Base-by-base conservation (phyloP, 345 rosid species). In the Acer negundo region DNA sequence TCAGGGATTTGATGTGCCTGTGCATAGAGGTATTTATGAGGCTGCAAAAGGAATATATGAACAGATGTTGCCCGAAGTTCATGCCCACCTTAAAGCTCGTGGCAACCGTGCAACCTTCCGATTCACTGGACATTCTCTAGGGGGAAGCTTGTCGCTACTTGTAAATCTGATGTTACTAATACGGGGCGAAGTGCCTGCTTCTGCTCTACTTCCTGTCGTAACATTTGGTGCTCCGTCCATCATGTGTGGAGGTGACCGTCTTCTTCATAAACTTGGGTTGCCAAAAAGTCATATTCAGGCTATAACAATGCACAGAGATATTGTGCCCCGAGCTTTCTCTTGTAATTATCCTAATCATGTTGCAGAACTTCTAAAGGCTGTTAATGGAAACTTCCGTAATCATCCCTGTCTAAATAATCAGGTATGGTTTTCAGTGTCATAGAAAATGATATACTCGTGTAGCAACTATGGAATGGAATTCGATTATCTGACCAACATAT, bases 1-100 rank as follows among this genome's bases (percentile, higher is more conserved):
- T 63, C 83, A 93, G 96, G 97, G 94, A 28, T 74, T 92, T 70
- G 94, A 91, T 84, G 90, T 90, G 55, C 88, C 74, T 78, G 97
- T 92, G 78, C 99, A 96, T 69, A 89, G 98, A 87, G 99, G 99
- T 17, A 96, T 96, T 73, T 94, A 96, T 61, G 98, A 94, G 90
- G 99, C 97, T 70, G 99, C 99, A 28, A 96, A 94, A 86, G 99
- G 98, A 17, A 91, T 91, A 23, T 96, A 91, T 70, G 89, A 89
- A 31, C 97, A 96, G 79, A 91, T 93, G 92, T 80, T 96, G 87
- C 97, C 98, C 1, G 97, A 96, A 86, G 91, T 93, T 35, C 88
- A 67, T 2, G 86, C 89, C 31, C 99, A 96, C 77, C 82, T 96
- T 63, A 85, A 86, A 59, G 85, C 92, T 7, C 84, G 77, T 67